Conservation (phyloP, 441 rosid genomes). For the Geranium incanum region DNA sequence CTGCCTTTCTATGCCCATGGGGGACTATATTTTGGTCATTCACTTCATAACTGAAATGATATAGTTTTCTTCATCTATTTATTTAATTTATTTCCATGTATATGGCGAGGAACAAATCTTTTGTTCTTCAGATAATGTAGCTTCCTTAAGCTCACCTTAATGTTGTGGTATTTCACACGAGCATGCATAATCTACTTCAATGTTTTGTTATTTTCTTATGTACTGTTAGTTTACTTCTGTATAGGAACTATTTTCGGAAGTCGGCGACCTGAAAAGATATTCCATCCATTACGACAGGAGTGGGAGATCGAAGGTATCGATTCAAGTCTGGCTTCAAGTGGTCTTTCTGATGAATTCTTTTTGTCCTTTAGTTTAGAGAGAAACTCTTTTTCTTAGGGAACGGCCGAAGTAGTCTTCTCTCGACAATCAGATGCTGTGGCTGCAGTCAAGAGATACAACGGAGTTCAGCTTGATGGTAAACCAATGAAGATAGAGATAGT, state of each 20-base stretch:
- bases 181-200: not conserved
- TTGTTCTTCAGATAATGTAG: not conserved
- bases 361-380: constrained; percentile 36
- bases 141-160: not conserved
- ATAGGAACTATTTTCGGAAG: constrained; percentile 85
- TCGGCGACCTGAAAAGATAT: constrained; percentile 78
- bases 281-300: constrained; percentile 76
- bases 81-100: not conserved
- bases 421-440: constrained; percentile 65
- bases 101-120: not conserved
- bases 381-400: constrained; percentile 58
- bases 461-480: constrained; percentile 85
- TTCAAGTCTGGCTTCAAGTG: constrained; percentile 34
- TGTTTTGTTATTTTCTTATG: not conserved
- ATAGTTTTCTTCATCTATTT: not conserved
- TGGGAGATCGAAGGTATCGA: constrained; percentile 88
- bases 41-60: not conserved
- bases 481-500: constrained; percentile 88
- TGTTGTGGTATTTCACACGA: not conserved
- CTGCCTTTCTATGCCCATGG: not conserved
- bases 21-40: not conserved
- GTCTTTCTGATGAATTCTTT: constrained; percentile 39
- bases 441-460: constrained; percentile 79
- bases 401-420: constrained; percentile 78
- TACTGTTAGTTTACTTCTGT: constrained; percentile 9